A percentile compares a stretch with the other conserved stretches of the same genome.
Conservation (phyloP, 2,329 filamentous ascomycete genomes). For the Boeremia exigua region DNA sequence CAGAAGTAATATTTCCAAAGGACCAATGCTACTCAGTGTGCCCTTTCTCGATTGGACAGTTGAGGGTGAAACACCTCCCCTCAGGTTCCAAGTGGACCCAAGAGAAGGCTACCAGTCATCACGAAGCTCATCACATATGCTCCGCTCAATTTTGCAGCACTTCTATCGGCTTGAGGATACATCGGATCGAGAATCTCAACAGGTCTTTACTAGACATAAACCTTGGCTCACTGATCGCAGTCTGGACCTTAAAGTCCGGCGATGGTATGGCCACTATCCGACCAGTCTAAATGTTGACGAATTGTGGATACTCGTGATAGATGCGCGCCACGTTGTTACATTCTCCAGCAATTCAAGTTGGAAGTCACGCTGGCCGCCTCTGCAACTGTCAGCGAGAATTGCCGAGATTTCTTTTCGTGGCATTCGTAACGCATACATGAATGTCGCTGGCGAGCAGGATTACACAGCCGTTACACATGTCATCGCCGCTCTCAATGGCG, state of each 20-base stretch:
- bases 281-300: slow-evolving; percentile 52
- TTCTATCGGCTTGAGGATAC: slow-evolving; percentile 54
- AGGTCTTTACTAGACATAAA: slow-evolving; percentile 52
- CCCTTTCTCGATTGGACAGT: slow-evolving; percentile 53
- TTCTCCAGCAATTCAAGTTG: slow-evolving; percentile 53
- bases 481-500: slow-evolving; percentile 48
- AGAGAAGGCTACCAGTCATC: slow-evolving; percentile 50
- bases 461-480: slow-evolving; percentile 49
- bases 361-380: slow-evolving; percentile 52
- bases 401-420: slow-evolving; percentile 51
- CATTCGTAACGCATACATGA: slow-evolving; percentile 49
- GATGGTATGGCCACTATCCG: slow-evolving; percentile 53
- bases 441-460: slow-evolving; percentile 39
- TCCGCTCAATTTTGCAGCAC: slow-evolving; percentile 51
- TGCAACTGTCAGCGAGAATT: slow-evolving; percentile 50
- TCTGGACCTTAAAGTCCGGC: slow-evolving; percentile 51
- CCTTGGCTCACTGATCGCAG: slow-evolving; percentile 52
- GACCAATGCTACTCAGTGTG: slow-evolving; percentile 49
- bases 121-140: slow-evolving; percentile 47
- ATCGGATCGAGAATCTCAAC: slow-evolving; percentile 48
- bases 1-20: slow-evolving; percentile 16
- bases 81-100: slow-evolving; percentile 52
- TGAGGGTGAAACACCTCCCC: slow-evolving; percentile 45
- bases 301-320: slow-evolving; percentile 51
- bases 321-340: slow-evolving; percentile 50